phyloP scores from a whole-genome alignment of 2,329 filamentous ascomycete species.

The Dothistroma septosporum region DNA sequence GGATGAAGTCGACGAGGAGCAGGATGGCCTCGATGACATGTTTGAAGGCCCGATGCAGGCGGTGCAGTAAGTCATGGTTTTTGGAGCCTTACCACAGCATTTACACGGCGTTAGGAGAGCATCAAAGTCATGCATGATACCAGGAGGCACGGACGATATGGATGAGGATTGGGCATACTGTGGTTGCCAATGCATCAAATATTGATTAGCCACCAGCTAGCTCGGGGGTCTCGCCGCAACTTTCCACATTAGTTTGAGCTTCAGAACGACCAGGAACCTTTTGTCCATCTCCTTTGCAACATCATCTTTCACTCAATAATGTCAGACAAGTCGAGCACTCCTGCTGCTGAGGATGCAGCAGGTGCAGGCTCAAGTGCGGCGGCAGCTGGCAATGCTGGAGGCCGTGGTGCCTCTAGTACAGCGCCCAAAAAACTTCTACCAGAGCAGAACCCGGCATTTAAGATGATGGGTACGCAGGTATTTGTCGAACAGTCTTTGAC shows the following conservation, averaged over 20 bases:
- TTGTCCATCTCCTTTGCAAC: background rate
- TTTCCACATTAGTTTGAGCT: background rate
- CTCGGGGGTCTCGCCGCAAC: too few relatives aligned
- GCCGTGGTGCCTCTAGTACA: constrained; percentile 1
- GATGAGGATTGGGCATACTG: background rate
- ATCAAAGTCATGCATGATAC: constrained; percentile 1
- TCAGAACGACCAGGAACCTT: background rate
- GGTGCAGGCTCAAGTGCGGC: constrained; percentile 11
- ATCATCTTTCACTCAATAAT: constrained; percentile 7
- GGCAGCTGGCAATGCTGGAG: constrained; percentile 3
- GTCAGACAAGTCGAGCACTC: constrained; percentile 21
- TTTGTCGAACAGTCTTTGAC: background rate
- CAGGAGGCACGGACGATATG: background rate
- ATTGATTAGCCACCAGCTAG: background rate
- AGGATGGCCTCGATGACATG: constrained; percentile 49
- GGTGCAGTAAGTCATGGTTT: constrained; percentile 10
- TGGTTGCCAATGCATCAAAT: background rate
- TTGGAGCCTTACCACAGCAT: background rate
- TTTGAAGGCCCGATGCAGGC: constrained; percentile 32
- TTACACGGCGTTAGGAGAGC: background rate
- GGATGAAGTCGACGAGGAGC: constrained; percentile 57
- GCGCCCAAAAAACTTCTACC: constrained; percentile 23
- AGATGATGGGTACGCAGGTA: constrained; percentile 57
- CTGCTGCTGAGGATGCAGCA: constrained; percentile 20
- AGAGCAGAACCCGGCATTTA: constrained; percentile 66